Conservation (phyloP, 306 rosid species). For the Rosa persica region DNA sequence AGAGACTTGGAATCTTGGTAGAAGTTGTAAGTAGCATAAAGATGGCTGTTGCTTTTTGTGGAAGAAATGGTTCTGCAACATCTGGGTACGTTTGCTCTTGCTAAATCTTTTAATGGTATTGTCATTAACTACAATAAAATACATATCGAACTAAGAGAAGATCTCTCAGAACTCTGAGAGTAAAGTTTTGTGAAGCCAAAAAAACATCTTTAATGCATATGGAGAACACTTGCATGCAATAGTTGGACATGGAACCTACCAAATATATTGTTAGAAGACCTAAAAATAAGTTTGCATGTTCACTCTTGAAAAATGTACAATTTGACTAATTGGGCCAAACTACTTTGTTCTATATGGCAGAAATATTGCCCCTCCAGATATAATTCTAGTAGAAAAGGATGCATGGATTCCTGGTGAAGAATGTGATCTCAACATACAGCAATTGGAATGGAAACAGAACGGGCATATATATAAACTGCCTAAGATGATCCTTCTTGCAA, state of each 20-base stretch:
- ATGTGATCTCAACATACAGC: slow-evolving; percentile 43
- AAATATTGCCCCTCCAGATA: slow-evolving; percentile 59
- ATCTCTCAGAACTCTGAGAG: background rate
- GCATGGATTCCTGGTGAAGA: slow-evolving; percentile 72
- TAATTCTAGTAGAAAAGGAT: slow-evolving; percentile 86
- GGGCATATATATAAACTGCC: slow-evolving; percentile 60
- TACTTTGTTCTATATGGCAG: slow-evolving; percentile 47
- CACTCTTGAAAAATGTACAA: background rate
- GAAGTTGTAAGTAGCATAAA: slow-evolving; percentile 61
- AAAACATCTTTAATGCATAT: background rate
- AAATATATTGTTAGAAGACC: background rate
- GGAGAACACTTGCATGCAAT: background rate
- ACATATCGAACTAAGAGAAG: background rate
- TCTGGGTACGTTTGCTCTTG: slow-evolving; percentile 42
- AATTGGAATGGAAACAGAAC: slow-evolving; percentile 70
- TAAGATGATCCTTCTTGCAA: slow-evolving; percentile 80
- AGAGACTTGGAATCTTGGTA: slow-evolving; percentile 83
- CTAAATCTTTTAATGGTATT: background rate
- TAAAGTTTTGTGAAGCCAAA: background rate
- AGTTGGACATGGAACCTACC: background rate
- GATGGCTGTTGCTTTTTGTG: slow-evolving; percentile 52
- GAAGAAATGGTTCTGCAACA: slow-evolving; percentile 59
- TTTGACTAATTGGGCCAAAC: slow-evolving; percentile 11
- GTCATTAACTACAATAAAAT: background rate
- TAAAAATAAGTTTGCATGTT: background rate